phyloP scores from a whole-genome alignment of 139 green algal species.

The Tetradesmus lagerheimii region DNA sequence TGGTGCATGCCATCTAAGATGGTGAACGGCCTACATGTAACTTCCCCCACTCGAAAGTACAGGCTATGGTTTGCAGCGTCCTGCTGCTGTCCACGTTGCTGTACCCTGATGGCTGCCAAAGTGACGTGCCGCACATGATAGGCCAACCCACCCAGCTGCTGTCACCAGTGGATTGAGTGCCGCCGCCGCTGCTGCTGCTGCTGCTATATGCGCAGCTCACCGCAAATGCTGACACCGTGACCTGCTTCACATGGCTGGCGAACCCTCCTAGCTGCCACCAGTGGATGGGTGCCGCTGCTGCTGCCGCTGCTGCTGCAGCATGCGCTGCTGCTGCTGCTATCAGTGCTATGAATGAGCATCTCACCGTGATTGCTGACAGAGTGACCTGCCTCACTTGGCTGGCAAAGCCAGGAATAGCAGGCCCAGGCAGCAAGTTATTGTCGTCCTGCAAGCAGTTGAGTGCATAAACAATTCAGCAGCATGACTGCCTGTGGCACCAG shows the following conservation, averaged over 20 bases:
- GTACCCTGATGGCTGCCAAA: not conserved
- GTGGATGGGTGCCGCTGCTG: too few species aligned
- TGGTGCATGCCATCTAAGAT: too few species aligned
- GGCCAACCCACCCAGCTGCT: too few species aligned
- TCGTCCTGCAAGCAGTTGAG: not conserved
- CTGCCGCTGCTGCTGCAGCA: too few species aligned
- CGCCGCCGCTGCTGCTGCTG: not conserved
- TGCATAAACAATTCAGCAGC: not conserved
- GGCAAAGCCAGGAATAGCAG: conserved; percentile 6
- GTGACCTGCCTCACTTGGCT: not conserved
- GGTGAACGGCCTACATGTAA: too few species aligned
- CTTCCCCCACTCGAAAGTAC: too few species aligned
- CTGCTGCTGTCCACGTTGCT: not conserved
- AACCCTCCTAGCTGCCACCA: too few species aligned
- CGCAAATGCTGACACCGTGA: conserved; percentile 20
- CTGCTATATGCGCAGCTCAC: not conserved
- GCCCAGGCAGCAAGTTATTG: not conserved
- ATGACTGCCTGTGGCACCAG: not conserved
- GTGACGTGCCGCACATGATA: not conserved
- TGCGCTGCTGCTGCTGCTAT: too few species aligned
- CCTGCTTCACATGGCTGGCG: not conserved
- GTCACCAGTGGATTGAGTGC: not conserved
- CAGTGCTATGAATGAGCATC: too few species aligned
- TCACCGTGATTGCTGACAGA: conserved; percentile 26
- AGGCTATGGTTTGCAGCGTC: too few species aligned